Evolutionary conservation across 768 basidiomycete genomes (phyloP).

Genomic region (Auricularia sp.): DNA sequence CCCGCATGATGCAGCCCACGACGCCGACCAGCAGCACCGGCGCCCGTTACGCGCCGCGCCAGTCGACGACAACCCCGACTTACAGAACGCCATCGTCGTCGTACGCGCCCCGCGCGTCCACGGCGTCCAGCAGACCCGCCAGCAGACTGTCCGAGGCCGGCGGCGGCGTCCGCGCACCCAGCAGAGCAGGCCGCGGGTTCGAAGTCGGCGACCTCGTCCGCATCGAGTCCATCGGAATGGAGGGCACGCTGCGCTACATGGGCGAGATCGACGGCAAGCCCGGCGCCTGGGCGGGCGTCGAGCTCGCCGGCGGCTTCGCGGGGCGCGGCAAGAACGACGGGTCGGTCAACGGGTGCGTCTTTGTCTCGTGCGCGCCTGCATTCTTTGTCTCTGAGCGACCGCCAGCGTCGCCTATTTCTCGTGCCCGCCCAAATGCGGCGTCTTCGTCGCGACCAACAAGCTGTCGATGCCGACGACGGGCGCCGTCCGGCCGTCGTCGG

Average conservation of each 20-base stretch:
- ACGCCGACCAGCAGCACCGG: slow-evolving; percentile 30
- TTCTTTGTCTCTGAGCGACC: not conserved
- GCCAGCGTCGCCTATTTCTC: slow-evolving; percentile 47
- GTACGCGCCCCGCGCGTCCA: slow-evolving; percentile 11
- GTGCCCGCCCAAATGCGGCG: slow-evolving; percentile 78
- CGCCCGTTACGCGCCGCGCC: slow-evolving; percentile 1
- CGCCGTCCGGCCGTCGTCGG: slow-evolving; percentile 59
- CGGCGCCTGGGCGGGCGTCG: slow-evolving; percentile 90
- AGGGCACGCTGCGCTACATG: slow-evolving; percentile 70
- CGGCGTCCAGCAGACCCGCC: slow-evolving; percentile 34
- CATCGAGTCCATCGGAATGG: slow-evolving; percentile 81
- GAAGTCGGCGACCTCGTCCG: slow-evolving; percentile 74
- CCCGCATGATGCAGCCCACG: slow-evolving; percentile 30
- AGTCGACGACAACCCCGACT: slow-evolving; percentile 5
- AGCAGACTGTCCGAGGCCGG: slow-evolving; percentile 57
- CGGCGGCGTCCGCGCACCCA: slow-evolving; percentile 29
- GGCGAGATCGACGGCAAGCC: slow-evolving; percentile 84
- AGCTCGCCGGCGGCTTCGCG: slow-evolving; percentile 71
- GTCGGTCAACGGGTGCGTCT: slow-evolving; percentile 71
- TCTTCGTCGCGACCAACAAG: slow-evolving; percentile 79
- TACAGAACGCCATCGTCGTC: not conserved
- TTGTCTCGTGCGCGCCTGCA: slow-evolving; percentile 6
- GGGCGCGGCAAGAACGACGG: slow-evolving; percentile 97
- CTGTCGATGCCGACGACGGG: slow-evolving; percentile 69
- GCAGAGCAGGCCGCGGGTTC: slow-evolving; percentile 35